phyloP scores from a whole-genome alignment of 345 rosid species.

The Euphorbia peplus region DNA sequence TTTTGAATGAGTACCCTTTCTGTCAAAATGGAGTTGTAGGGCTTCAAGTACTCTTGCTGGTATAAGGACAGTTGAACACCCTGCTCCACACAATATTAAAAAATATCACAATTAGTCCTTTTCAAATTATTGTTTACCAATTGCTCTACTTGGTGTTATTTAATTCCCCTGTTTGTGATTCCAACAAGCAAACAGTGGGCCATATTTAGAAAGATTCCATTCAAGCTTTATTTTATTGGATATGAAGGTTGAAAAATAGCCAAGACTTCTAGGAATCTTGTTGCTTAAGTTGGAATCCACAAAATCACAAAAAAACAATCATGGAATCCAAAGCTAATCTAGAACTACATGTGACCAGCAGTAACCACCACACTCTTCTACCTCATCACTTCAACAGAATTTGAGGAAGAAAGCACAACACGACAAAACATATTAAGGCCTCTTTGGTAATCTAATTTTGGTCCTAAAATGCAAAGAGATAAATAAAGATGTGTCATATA shows the following conservation, averaged over 20 bases:
- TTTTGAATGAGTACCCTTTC: conserved; percentile 52
- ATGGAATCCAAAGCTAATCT: conserved; percentile 13
- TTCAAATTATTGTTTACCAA: background rate
- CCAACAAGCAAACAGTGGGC: conserved; percentile 15
- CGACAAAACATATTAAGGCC: background rate
- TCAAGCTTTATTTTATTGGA: background rate
- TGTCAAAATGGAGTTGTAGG: conserved; percentile 66
- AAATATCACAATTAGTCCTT: background rate
- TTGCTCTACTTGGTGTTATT: background rate
- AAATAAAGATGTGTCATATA: too few relatives aligned
- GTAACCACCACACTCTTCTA: conserved; percentile 11
- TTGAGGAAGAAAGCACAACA: background rate
- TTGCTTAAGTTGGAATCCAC: conserved; percentile 11
- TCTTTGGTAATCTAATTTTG: too few relatives aligned
- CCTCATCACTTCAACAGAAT: conserved; percentile 19
- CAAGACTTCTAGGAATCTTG: conserved; percentile 29
- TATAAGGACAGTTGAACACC: conserved; percentile 68
- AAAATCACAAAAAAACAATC: conserved; percentile 7
- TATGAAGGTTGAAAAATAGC: conserved; percentile 16
- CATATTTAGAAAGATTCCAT: conserved; percentile 21
- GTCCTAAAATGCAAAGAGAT: too few relatives aligned
- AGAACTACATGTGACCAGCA: background rate
- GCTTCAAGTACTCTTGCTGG: conserved; percentile 89
- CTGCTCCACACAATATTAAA: conserved; percentile 33
- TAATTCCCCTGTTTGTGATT: conserved; percentile 1